Evolutionary conservation across 352 stramenopile species (phyloP).

Genomic region (Phytophthora citrophthora): DNA sequence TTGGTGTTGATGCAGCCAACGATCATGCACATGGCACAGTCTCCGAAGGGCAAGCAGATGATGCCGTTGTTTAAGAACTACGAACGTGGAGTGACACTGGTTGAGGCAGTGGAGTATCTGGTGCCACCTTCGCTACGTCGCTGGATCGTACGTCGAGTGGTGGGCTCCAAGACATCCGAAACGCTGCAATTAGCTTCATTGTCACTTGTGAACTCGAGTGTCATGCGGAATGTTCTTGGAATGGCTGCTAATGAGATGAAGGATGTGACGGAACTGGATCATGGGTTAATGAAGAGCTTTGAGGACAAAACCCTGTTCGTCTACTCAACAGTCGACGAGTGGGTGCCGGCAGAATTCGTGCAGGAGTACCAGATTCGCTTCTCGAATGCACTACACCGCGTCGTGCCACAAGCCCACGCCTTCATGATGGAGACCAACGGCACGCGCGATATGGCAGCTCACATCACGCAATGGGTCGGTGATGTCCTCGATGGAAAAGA

Average conservation of each 20-base stretch:
- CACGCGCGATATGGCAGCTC: conserved; percentile 66
- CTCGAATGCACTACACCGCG: conserved; percentile 44
- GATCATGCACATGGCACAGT: conserved; percentile 66
- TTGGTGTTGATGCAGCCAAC: conserved; percentile 77
- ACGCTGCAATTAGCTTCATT: conserved; percentile 60
- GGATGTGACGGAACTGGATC: conserved; percentile 54
- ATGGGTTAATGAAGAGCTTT: conserved; percentile 41
- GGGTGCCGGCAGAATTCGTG: conserved; percentile 67
- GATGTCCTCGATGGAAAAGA: conserved; percentile 38
- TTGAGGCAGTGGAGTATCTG: conserved; percentile 51
- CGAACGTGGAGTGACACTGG: conserved; percentile 37
- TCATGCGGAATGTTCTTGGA: conserved; percentile 67
- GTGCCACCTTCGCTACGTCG: conserved; percentile 45
- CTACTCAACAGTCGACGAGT: conserved; percentile 72
- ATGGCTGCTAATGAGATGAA: conserved; percentile 77
- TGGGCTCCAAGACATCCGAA: conserved; percentile 44
- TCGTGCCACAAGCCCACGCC: conserved; percentile 67
- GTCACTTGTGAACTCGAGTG: conserved; percentile 56
- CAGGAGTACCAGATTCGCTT: conserved; percentile 65
- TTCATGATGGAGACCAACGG: conserved; percentile 82
- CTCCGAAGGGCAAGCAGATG: conserved; percentile 51
- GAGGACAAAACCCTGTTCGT: conserved; percentile 70
- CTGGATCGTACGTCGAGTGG: conserved; percentile 50
- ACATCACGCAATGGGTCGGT: conserved; percentile 66
- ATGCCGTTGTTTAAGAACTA: conserved; percentile 57